Evolutionary conservation across 768 basidiomycete species (phyloP), one percentile per base, ranked within the genome.

Genomic region (Lactarius trivialis): DNA sequence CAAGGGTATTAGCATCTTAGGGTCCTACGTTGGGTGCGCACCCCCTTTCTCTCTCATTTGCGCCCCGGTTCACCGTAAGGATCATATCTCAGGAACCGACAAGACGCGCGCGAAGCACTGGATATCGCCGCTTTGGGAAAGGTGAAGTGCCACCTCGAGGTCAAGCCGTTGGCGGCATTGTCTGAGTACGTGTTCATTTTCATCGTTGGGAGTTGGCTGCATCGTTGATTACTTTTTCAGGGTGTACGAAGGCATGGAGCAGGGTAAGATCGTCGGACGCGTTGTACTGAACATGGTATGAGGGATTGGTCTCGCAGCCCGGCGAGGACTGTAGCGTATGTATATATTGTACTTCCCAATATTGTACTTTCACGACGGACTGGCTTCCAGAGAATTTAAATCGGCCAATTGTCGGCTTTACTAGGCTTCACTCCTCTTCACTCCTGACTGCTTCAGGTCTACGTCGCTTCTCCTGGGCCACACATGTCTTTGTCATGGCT

Each of bases 71-170:
- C 11, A 45, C 21, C 4, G 9, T 45, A 2, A 32, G 12, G 17
- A 5, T 41, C 4, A 15, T 14, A n/a, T 48, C 76, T 80, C 15
- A 85, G 89, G 1, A 92, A 91, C 73, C 82, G 89, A 41, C 91
- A 93, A 72, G 93, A 95, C 69, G 85, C 91, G 3, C 72, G 81
- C 11, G 93, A 96, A 72, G 89, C 93, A 0, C 74, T 95, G 49
- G 81, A 83, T 2, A 85, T 94, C 53, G 92, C 91, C 1, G 80
- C 85, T 0, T 70, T 76, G 36, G 90, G 89, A 15, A 81, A 82
- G 56, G 87, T 92, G 58, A 87, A 83, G 70, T 83, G 84, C 61
- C 77, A 77, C 66, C 87, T 77, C 65, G 71, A 65, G 45, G 54
- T 75, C 54, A 79, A 75, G 71, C 76, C 76, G 0, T 74, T 91